Conservation (phyloP, 495 filamentous ascomycete genomes). For the Penicillium egyptiacum region DNA sequence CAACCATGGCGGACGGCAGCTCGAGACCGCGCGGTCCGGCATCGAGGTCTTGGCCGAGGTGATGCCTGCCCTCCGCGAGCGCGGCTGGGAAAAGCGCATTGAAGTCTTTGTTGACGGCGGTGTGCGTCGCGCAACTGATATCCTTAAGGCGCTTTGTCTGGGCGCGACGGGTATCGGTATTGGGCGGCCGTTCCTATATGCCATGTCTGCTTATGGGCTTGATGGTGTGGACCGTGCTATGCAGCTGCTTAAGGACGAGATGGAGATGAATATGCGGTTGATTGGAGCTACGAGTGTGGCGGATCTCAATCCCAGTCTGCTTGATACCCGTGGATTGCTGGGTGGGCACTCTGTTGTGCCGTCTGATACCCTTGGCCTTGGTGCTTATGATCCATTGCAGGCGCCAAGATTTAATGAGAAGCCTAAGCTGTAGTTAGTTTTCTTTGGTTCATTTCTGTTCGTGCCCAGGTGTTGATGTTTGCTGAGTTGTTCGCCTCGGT, state of each 20-base stretch:
- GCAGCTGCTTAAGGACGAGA: slow-evolving; percentile 94
- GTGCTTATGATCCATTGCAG: slow-evolving; percentile 65
- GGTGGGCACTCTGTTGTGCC: slow-evolving; percentile 69
- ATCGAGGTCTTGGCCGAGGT: slow-evolving; percentile 94
- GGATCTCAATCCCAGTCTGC: slow-evolving; percentile 72
- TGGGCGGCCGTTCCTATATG: slow-evolving; percentile 90
- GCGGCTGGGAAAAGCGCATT: slow-evolving; percentile 78
- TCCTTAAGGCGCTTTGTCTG: slow-evolving; percentile 92
- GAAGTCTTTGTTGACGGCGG: slow-evolving; percentile 94
- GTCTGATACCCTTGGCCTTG: slow-evolving; percentile 63
- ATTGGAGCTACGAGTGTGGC: slow-evolving; percentile 74
- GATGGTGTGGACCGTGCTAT: slow-evolving; percentile 88
- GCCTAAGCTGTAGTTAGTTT: slow-evolving; percentile 54
- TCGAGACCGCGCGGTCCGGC: slow-evolving; percentile 87
- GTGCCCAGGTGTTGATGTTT: slow-evolving; percentile 1
- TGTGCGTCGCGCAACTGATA: slow-evolving; percentile 86
- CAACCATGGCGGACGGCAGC: slow-evolving; percentile 97
- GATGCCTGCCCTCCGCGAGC: slow-evolving; percentile 85
- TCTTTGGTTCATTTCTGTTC: background rate
- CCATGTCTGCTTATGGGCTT: slow-evolving; percentile 91
- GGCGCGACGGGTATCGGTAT: slow-evolving; percentile 94
- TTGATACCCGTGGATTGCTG: slow-evolving; percentile 71
- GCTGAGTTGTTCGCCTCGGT: background rate
- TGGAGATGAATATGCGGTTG: slow-evolving; percentile 98
- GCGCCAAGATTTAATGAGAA: slow-evolving; percentile 60